phyloP scores from a whole-genome alignment of 1,284 basidiomycete species.

The Melampsora larici-populina region DNA sequence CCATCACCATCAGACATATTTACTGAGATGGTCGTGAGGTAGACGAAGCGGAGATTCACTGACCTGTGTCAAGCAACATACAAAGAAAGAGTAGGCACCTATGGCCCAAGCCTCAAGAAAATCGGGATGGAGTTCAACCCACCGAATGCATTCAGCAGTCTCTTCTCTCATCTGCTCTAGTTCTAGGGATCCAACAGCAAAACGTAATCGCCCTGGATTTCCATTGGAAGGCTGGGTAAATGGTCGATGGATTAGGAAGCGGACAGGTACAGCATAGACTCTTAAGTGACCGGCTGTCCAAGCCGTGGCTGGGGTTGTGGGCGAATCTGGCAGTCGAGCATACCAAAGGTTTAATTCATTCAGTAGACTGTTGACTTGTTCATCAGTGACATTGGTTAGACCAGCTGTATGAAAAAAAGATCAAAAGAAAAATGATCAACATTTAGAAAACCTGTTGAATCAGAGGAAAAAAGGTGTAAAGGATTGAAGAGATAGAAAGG shows the following conservation, averaged over 20 bases:
- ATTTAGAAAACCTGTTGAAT: not conserved
- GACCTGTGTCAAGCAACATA: conserved; percentile 77
- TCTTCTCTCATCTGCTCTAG: conserved; percentile 72
- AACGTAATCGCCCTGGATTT: conserved; percentile 60
- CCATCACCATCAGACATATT: not conserved
- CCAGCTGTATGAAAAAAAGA: conserved; percentile 62
- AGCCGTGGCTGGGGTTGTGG: conserved; percentile 6
- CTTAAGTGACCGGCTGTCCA: conserved; percentile 73
- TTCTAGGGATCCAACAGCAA: conserved; percentile 71
- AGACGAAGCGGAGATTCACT: not conserved
- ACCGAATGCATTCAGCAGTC: conserved; percentile 77
- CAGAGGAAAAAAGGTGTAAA: not conserved
- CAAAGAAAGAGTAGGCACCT: conserved; percentile 81
- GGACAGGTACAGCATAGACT: conserved; percentile 76
- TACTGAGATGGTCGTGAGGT: not conserved
- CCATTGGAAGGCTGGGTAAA: conserved; percentile 91
- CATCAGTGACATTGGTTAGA: conserved; percentile 71
- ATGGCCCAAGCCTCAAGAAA: conserved; percentile 82
- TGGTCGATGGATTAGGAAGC: conserved; percentile 59
- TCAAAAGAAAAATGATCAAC: too few relatives aligned
- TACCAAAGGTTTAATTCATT: conserved; percentile 35
- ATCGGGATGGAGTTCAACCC: conserved; percentile 76
- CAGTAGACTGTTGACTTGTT: conserved; percentile 53
- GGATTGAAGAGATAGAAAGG: not conserved
- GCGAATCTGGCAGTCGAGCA: conserved; percentile 17